phyloP scores from a whole-genome alignment of 352 stramenopile species.

The Phytophthora megakarya region DNA sequence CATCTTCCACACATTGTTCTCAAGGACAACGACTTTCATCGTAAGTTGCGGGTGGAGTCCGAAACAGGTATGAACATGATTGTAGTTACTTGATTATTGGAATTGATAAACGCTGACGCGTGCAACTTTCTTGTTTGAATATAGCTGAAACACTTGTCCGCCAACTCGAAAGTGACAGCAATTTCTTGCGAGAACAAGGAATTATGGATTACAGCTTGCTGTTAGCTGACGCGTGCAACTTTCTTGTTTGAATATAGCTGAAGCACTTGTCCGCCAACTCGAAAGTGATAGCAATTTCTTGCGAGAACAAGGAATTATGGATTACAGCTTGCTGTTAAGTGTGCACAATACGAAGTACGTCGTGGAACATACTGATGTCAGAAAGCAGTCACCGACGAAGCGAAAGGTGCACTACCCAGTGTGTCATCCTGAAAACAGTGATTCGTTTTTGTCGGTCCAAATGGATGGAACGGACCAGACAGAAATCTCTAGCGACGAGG shows the following conservation, averaged over 20 bases:
- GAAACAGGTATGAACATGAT: slow-evolving; percentile 42
- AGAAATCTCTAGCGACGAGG: slow-evolving; percentile 52
- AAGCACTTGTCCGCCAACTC: slow-evolving; percentile 68
- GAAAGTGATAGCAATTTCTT: slow-evolving; percentile 79
- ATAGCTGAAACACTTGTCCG: slow-evolving; percentile 59
- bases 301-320: slow-evolving; percentile 83
- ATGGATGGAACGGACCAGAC: slow-evolving; percentile 40
- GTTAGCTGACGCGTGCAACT: slow-evolving; percentile 30
- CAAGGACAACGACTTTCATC: slow-evolving; percentile 89
- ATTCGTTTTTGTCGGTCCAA: slow-evolving; percentile 47
- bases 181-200: slow-evolving; percentile 75
- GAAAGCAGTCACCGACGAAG: slow-evolving; percentile 63
- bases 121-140: background rate
- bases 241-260: slow-evolving; percentile 30
- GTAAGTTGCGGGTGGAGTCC: slow-evolving; percentile 74
- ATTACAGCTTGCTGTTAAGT: slow-evolving; percentile 89
- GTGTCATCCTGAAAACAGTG: slow-evolving; percentile 61
- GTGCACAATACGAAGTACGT: slow-evolving; percentile 88
- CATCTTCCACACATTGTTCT: slow-evolving; percentile 81
- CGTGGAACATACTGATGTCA: slow-evolving; percentile 63
- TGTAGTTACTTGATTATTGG: background rate
- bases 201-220: slow-evolving; percentile 92
- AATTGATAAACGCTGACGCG: slow-evolving; percentile 6
- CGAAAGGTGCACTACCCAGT: slow-evolving; percentile 75
- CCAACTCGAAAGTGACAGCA: slow-evolving; percentile 73